These are phyloP conservation scores for Fusarium oligoseptatum DNA, from an alignment of 2,329 filamentous ascomycete genomes.

Conservation along the genomic window DNA sequence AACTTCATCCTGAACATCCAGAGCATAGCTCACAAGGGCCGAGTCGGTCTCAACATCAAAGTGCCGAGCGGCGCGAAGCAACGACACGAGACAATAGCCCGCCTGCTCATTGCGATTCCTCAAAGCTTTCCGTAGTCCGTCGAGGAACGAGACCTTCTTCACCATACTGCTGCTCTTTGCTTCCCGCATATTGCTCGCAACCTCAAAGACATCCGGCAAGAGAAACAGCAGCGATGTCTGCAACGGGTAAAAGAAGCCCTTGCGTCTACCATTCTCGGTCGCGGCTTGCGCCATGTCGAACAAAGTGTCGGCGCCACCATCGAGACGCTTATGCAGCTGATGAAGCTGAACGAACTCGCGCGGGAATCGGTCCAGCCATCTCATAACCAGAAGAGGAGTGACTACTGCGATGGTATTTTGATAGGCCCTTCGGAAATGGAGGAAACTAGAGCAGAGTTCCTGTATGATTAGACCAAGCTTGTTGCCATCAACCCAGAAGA, in stretches of 20 bases:
- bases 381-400: conserved; percentile 71
- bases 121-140: conserved; percentile 72
- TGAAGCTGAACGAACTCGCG: conserved; percentile 75
- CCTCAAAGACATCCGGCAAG: conserved; percentile 77
- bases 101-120: conserved; percentile 76
- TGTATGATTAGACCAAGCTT: conserved; percentile 74
- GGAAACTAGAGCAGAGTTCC: conserved; percentile 75
- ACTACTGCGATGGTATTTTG: conserved; percentile 74
- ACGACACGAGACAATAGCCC: conserved; percentile 73
- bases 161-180: conserved; percentile 71
- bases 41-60: conserved; percentile 74
- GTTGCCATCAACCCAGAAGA: conserved; percentile 73
- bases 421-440: conserved; percentile 74
- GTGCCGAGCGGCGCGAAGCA: conserved; percentile 73
- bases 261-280: conserved; percentile 68
- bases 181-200: conserved; percentile 76
- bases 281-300: conserved; percentile 77
- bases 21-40: conserved; percentile 74
- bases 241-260: conserved; percentile 70
- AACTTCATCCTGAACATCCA: conserved; percentile 78
- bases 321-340: conserved; percentile 70
- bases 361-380: conserved; percentile 76
- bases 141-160: conserved; percentile 76
- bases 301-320: conserved; percentile 74
- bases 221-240: conserved; percentile 74